These are phyloP conservation scores for Rhizoctonia solani DNA, from an alignment of 1,284 basidiomycete genomes.

Conservation along the genomic window DNA sequence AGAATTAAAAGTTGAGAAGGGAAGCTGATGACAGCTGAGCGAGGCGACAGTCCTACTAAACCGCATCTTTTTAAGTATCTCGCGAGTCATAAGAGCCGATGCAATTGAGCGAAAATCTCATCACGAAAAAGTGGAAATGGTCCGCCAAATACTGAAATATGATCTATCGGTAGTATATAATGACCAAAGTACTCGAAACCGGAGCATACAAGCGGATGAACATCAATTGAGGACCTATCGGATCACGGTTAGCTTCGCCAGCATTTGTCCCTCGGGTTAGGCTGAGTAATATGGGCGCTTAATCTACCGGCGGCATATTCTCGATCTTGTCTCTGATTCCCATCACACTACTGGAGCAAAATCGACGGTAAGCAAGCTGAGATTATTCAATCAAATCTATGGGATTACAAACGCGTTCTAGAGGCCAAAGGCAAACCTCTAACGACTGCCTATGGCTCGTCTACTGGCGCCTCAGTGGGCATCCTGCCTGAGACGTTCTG, in stretches of 20 bases:
- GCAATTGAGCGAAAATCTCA: conserved; percentile 33
- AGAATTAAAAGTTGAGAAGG: neutral
- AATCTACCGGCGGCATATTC: conserved; percentile 28
- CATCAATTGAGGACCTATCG: neutral
- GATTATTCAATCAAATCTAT: neutral
- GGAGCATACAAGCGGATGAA: conserved; percentile 23
- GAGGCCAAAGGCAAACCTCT: neutral
- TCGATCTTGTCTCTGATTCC: neutral
- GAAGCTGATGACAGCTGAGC: conserved; percentile 23
- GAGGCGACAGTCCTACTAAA: conserved; percentile 4
- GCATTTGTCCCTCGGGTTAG: conserved; percentile 7
- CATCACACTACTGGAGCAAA: neutral
- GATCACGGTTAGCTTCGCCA: conserved; percentile 7
- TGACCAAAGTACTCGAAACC: conserved; percentile 10
- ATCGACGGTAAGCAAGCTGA: neutral
- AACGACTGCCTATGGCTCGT: conserved; percentile 20
- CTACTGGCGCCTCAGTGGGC: conserved; percentile 17
- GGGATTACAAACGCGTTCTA: neutral
- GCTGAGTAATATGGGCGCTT: neutral
- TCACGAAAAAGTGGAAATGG: neutral
- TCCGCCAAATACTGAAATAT: too few relatives aligned
- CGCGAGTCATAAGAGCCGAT: conserved; percentile 24
- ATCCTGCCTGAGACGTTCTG: neutral
- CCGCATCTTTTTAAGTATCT: conserved; percentile 19
- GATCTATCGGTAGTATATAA: neutral